A percentile compares a stretch with the other conserved stretches of the same genome.
phyloP scores from a whole-genome alignment of 805 yeast species.

The Teunomyces kruisii region DNA sequence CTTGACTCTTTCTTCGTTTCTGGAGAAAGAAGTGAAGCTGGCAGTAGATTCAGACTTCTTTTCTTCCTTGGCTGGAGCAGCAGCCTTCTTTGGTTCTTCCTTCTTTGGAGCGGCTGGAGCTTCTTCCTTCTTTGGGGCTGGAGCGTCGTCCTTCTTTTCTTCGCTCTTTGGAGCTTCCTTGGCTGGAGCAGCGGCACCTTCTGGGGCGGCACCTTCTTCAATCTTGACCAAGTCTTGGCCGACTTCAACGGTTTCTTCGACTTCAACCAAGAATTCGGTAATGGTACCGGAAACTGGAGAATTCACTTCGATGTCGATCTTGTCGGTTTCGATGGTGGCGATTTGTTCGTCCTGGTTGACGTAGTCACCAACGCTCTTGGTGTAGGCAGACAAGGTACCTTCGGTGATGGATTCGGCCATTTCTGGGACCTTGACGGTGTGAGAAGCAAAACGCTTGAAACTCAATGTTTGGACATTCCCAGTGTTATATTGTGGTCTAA shows the following conservation, averaged over 20 bases:
- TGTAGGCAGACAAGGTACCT: conserved; percentile 76
- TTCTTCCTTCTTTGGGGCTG: conserved; percentile 27
- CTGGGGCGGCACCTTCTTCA: conserved; percentile 76
- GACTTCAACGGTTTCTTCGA: conserved; percentile 92
- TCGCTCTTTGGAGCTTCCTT: conserved; percentile 26
- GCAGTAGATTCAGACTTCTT: conserved; percentile 17
- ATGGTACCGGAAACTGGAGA: conserved; percentile 91
- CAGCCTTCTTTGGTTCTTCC: conserved; percentile 32
- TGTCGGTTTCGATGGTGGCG: conserved; percentile 97
- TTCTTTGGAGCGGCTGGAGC: conserved; percentile 32
- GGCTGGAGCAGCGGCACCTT: conserved; percentile 44
- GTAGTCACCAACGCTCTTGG: conserved; percentile 81
- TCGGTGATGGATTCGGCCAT: conserved; percentile 99
- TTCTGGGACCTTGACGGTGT: conserved; percentile 84
- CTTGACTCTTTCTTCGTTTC: conserved; percentile 89
- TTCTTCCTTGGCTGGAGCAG: conserved; percentile 33
- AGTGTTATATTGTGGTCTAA: conserved; percentile 8
- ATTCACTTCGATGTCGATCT: conserved; percentile 95
- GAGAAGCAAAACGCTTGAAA: conserved; percentile 40
- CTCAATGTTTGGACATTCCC: conserved; percentile 13
- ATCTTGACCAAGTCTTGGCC: conserved; percentile 90
- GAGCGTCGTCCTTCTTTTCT: conserved; percentile 17
- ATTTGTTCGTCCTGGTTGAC: conserved; percentile 84
- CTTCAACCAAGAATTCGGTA: conserved; percentile 74
- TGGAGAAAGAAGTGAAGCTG: conserved; percentile 55